A percentile compares a stretch with the other conserved stretches of the same genome.
These are phyloP conservation scores for Aplosporella prunicola DNA, from an alignment of 2,329 filamentous ascomycete species.

Conservation along the genomic window DNA sequence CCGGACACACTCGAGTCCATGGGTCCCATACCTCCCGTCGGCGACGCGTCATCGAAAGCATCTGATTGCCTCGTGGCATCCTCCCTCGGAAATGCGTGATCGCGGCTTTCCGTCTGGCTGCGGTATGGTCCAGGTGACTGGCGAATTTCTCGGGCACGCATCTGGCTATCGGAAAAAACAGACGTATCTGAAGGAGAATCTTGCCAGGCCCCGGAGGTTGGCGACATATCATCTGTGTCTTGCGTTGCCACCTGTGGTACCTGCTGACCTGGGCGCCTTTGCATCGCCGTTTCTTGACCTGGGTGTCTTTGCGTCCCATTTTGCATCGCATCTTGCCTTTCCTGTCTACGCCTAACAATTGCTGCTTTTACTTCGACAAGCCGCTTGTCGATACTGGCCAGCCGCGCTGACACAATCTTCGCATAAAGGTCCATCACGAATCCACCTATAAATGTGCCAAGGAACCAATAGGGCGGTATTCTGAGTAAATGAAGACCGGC, in stretches of 20 bases:
- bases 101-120: slow-evolving; percentile 5
- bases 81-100: slow-evolving; percentile 15
- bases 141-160: slow-evolving; percentile 14
- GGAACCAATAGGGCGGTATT: slow-evolving; percentile 22
- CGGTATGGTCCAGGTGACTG: neutral
- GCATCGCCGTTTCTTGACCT: neutral
- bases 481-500: slow-evolving; percentile 21
- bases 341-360: slow-evolving; percentile 13
- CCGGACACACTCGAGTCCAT: slow-evolving; percentile 18
- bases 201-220: slow-evolving; percentile 27
- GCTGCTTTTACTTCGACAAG: slow-evolving; percentile 4
- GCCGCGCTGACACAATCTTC: slow-evolving; percentile 23
- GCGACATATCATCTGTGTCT: slow-evolving; percentile 36
- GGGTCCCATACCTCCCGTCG: slow-evolving; percentile 28
- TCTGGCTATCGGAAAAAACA: slow-evolving; percentile 23
- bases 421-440: slow-evolving; percentile 24
- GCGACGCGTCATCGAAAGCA: slow-evolving; percentile 25
- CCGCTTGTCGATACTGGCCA: slow-evolving; percentile 14
- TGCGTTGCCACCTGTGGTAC: too few species aligned
- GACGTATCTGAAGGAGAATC: slow-evolving; percentile 17
- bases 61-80: slow-evolving; percentile 13
- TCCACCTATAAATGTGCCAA: slow-evolving; percentile 23
- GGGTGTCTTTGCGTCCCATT: neutral
- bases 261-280: slow-evolving; percentile 12
- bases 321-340: slow-evolving; percentile 3